These are phyloP conservation scores for Penicillium cinerascens DNA, from an alignment of 495 filamentous ascomycete genomes.

Conservation along the genomic window DNA sequence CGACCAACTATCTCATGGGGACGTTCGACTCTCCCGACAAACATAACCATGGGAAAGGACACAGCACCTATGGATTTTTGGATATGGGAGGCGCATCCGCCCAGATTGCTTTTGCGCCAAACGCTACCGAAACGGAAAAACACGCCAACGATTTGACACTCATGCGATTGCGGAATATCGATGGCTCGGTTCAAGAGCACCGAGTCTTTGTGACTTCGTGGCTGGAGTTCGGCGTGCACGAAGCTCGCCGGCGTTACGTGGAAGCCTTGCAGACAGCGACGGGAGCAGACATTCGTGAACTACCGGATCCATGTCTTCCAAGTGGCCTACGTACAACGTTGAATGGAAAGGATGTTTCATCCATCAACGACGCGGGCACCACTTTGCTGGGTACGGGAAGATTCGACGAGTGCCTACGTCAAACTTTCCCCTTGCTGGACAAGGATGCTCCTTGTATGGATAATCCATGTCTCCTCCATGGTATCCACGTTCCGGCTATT, in stretches of 20 bases:
- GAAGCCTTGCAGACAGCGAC: constrained; percentile 60
- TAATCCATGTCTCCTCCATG: constrained; percentile 80
- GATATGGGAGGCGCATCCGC: constrained; percentile 98
- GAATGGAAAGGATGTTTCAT: constrained; percentile 49
- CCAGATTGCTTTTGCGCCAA: constrained; percentile 96
- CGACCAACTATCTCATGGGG: constrained; percentile 94
- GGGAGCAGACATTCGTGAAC: constrained; percentile 52
- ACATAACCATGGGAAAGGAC: constrained; percentile 77
- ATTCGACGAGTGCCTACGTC: constrained; percentile 79
- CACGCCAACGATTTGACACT: constrained; percentile 89
- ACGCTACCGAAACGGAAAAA: constrained; percentile 82
- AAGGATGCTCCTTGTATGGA: constrained; percentile 85
- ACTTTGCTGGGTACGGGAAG: constrained; percentile 74
- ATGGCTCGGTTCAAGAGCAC: constrained; percentile 74
- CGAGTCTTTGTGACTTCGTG: constrained; percentile 92
- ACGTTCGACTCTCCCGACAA: constrained; percentile 78
- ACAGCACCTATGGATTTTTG: constrained; percentile 95
- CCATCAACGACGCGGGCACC: constrained; percentile 29
- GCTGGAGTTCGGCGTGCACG: constrained; percentile 93
- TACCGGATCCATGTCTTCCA: constrained; percentile 92
- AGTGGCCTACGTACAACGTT: constrained; percentile 64
- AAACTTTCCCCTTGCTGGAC: constrained; percentile 82
- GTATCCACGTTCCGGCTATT: constrained; percentile 88
- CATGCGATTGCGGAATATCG: constrained; percentile 74
- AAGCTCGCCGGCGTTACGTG: constrained; percentile 80